These are phyloP conservation scores for Boletus tylopilopsis DNA, from an alignment of 768 basidiomycete genomes.

Conservation along the genomic window DNA sequence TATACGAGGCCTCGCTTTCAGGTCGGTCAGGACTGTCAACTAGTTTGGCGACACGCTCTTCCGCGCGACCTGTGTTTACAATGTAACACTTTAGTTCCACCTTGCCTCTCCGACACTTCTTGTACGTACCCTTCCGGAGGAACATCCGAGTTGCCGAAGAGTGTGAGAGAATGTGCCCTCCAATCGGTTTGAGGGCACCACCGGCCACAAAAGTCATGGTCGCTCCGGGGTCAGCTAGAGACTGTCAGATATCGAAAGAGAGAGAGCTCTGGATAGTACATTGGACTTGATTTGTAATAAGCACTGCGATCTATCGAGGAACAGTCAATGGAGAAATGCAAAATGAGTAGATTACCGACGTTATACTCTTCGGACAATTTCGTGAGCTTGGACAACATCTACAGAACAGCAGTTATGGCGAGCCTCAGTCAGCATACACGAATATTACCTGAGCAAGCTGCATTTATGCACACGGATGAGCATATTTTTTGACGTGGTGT, in stretches of 20 bases:
- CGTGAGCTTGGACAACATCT: slow-evolving; percentile 90
- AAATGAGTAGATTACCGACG: slow-evolving; percentile 34
- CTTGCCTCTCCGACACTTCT: background rate
- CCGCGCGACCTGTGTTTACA: slow-evolving; percentile 64
- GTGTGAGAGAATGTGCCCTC: slow-evolving; percentile 83
- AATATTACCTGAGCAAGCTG: slow-evolving; percentile 76
- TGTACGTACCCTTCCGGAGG: slow-evolving; percentile 70
- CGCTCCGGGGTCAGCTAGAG: slow-evolving; percentile 86
- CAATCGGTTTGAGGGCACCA: slow-evolving; percentile 87
- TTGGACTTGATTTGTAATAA: slow-evolving; percentile 93
- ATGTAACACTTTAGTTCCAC: background rate
- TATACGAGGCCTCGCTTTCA: slow-evolving; percentile 89
- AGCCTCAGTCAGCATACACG: background rate
- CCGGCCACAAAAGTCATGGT: slow-evolving; percentile 95
- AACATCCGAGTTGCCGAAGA: slow-evolving; percentile 87
- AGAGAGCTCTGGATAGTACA: slow-evolving; percentile 37
- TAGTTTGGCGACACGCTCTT: slow-evolving; percentile 87
- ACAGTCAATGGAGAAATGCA: background rate
- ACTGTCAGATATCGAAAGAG: slow-evolving; percentile 7
- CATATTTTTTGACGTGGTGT: background rate
- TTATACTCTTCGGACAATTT: slow-evolving; percentile 93
- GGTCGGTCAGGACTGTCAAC: slow-evolving; percentile 88
- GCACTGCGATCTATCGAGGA: slow-evolving; percentile 62
- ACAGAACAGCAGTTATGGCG: background rate
- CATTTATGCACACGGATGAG: slow-evolving; percentile 12